Evolutionary conservation across 1,139 yeast species (phyloP), one percentile per base, ranked within the genome.

Genomic region (Lodderomyces oxycetoniae): DNA sequence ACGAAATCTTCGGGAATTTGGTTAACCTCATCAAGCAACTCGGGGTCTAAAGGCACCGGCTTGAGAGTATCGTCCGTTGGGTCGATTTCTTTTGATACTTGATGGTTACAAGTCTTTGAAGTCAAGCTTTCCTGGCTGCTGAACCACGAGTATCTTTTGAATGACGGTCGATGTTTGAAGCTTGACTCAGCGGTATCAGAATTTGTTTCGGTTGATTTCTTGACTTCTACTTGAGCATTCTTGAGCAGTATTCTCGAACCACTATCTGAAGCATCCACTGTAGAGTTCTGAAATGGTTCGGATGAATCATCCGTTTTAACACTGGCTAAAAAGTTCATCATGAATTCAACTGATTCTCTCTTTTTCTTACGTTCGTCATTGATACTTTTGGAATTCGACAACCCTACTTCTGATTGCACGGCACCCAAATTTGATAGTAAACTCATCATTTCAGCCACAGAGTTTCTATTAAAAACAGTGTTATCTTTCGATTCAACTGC

Each of bases 1-100:
- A 76, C 78, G 46, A 56, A 77, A 44, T 77, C 84, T 47, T 74
- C 82, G 0, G 84, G 83, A 2, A 77, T 55, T 30, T 57, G 67
- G 45, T 79, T 76, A 17, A 74, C 63, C 51, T 76, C 82, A 46
- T 75, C 82, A 5, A 75, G 42, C 4, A 60, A 40, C 26, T 65
- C 72, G 28, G 61, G 58, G 36, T 67, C 70, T 25, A 61, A 41
- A 2, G 50, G 50, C 30, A 17, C 17, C 9, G 32, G 32, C 16
- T 20, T 21, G 4, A 30, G 37, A 37, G 25, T 23, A 12, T 31
- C 40, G 27, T 37, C 40, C 8, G 40, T 37, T 5, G 38, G 40
- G 21, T 37, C 40, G 2, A 29, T 17, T 16, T 34, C 34, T 16
- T n/a, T n/a, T 14, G 11, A 12, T 10, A 11, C 26, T 8, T 24